Base-by-base conservation (phyloP, 2,329 filamentous ascomycete species). In the Huntiella decipiens region DNA sequence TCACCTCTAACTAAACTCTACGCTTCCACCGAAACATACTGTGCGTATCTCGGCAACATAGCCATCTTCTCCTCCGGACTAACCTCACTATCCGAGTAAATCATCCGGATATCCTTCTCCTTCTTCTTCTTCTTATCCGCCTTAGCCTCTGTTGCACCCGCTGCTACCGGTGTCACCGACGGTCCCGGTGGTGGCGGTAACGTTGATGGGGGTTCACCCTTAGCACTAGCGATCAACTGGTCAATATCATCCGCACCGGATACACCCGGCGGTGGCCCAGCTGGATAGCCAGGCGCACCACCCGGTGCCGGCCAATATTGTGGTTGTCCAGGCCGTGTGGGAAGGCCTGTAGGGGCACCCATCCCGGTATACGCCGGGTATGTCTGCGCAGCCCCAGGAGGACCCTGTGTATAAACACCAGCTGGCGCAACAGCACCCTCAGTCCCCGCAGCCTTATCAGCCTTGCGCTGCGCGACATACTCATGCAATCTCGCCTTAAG, bases 31-130 rank as follows among this genome's bases (percentile, higher is more conserved):
- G 70, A 71, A 56, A 66, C 65, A 60, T 74, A 48, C 81, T 11
- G 12, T 55, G 78, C 76, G 65, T 92, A 94, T 61, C 76, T 78
- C 51, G 81, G 68, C 64, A 91, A 65, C 57, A 66, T 64, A 22
- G 84, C 80, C 82, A 93, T 86, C 63, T 79, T 84, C 69, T 94
- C 87, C 65, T 95, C 87, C 1, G 85, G 82, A 56, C 82, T 91
- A 56, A 77, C 66, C 49, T 81, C 78, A 44, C 80, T 76, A 57
- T 92, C 83, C 51, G 77, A 77, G 64, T 91, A 94, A 28, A 93
- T 68, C 72, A 94, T 78, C 58, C 74, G 72, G 47, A 68, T 67
- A 57, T 77, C 79, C 57, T 77, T 73, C 51, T 68, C 72, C 60
- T 78, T 80, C 50, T 75, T 69, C 60, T 80, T 80, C 68, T 81